phyloP scores from a whole-genome alignment of 768 basidiomycete species.

The Lactarius sanguifluus region DNA sequence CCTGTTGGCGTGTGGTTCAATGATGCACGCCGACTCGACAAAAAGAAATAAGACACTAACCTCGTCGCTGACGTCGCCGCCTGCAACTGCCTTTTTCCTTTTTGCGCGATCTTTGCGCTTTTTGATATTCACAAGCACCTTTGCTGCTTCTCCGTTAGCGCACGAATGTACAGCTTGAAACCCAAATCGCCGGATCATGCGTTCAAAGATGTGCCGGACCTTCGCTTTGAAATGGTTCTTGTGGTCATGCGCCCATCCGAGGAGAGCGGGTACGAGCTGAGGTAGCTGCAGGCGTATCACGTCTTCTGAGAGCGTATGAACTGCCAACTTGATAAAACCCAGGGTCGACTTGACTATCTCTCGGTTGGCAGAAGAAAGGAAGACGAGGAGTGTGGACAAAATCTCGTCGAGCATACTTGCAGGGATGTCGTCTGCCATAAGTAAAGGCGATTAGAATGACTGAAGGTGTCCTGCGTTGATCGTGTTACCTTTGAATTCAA shows the following conservation, averaged over 20 bases:
- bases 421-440: constrained; percentile 59
- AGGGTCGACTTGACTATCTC: constrained; percentile 97
- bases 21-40: neutral
- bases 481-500: constrained; percentile 85
- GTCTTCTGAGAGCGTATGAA: constrained; percentile 76
- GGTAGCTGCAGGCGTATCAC: constrained; percentile 76
- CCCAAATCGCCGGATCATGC: constrained; percentile 87
- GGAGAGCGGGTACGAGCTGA: constrained; percentile 76
- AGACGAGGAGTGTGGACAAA: constrained; percentile 81
- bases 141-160: constrained; percentile 73
- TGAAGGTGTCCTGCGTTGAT: neutral
- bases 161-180: constrained; percentile 81
- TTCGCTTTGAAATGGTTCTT: constrained; percentile 99
- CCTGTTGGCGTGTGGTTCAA: constrained; percentile 30
- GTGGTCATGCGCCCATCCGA: constrained; percentile 95
- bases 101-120: constrained; percentile 94
- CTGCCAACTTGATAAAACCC: constrained; percentile 90
- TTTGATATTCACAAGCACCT: constrained; percentile 91
- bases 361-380: constrained; percentile 90
- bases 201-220: constrained; percentile 95
- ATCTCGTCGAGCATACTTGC: constrained; percentile 78
- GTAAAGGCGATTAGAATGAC: neutral
- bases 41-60: constrained; percentile 43
- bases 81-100: constrained; percentile 67
- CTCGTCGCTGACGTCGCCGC: constrained; percentile 55